Base-by-base conservation (phyloP, 495 filamentous ascomycete genomes). In the Umbilicaria muhlenbergii region DNA sequence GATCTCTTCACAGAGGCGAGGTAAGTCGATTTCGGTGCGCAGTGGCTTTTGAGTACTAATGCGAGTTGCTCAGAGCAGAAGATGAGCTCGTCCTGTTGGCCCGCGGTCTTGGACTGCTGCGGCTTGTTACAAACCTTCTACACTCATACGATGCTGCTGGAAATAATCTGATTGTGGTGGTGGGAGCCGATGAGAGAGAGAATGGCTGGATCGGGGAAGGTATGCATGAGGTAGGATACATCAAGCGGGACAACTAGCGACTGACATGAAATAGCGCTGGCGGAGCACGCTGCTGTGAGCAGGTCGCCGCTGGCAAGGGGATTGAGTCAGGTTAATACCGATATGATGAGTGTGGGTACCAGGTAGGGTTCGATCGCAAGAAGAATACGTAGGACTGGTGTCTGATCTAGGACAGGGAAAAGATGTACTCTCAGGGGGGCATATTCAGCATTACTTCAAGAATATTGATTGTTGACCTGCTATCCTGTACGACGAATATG, bases 131-230 rank as follows among this genome's bases (percentile, higher is more conserved):
- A 13, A 96, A 95, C 57, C 74, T 98, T 8, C 75, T 98, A 32
- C 92, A 98, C 58, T 86, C 87, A 16, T 94, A 94, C 63, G 91
- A 98, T 70, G 89, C 86, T 3, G 86, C 86, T 6, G 91, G 92
- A 5, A 88, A 88, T 60, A 95, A 94, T 58, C 59, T 98, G 36
- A 77, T 96, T 24, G 64, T 98, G 45, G 58, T 98, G 35, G 75
- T 96, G 32, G 85, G 85, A n/a, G 87, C 92, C 21, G 81, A 89
- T 46, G 86, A 95, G 24, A 74, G 85, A 43, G 91, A 98, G 56
- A 94, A 94, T 75, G 80, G 78, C 18, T 91, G 86, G 86, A 83
- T 93, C 46, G 86, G 86, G 46, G 85, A 91, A 65, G 70, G 73
- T 77, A 61, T 24, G 57, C 41, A 18, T 19, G 37, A 21, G 10